Evolutionary conservation across 1,284 basidiomycete species (phyloP).

Genomic region (Mycosarcoma mackinlayi): DNA sequence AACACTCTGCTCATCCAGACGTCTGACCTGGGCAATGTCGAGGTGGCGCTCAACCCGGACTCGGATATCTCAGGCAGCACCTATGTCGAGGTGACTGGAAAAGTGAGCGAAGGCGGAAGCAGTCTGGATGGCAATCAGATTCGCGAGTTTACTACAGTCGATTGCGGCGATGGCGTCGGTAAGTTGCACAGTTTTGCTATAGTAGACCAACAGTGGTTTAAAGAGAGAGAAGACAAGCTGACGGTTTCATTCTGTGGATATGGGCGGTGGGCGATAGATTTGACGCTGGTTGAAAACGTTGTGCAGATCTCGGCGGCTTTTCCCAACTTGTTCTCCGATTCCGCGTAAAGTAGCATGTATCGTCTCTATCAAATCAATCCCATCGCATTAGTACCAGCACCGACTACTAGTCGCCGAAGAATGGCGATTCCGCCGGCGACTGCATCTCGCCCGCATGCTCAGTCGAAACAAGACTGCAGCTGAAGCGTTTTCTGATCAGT

Average conservation of each 20-base stretch:
- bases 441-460: too few species aligned
- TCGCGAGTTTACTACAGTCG: slow-evolving; percentile 49
- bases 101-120: slow-evolving; percentile 53
- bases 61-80: slow-evolving; percentile 35
- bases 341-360: slow-evolving; percentile 3
- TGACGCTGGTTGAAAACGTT: slow-evolving; percentile 53
- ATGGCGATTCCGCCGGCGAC: too few species aligned
- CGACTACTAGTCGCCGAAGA: too few species aligned
- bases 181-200: slow-evolving; percentile 16
- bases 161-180: slow-evolving; percentile 60
- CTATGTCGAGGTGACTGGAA: slow-evolving; percentile 65
- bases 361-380: too few species aligned
- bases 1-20: slow-evolving; percentile 56
- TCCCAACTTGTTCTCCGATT: slow-evolving; percentile 49
- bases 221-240: neutral
- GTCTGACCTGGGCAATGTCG: slow-evolving; percentile 61
- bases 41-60: slow-evolving; percentile 55
- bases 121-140: slow-evolving; percentile 28
- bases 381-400: too few species aligned
- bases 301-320: slow-evolving; percentile 52
- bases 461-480: too few species aligned
- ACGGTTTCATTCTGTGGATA: neutral
- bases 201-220: neutral
- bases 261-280: slow-evolving; percentile 21
- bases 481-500: too few species aligned